Conservation (phyloP, 83 land plant species). For the Picea mariana region DNA sequence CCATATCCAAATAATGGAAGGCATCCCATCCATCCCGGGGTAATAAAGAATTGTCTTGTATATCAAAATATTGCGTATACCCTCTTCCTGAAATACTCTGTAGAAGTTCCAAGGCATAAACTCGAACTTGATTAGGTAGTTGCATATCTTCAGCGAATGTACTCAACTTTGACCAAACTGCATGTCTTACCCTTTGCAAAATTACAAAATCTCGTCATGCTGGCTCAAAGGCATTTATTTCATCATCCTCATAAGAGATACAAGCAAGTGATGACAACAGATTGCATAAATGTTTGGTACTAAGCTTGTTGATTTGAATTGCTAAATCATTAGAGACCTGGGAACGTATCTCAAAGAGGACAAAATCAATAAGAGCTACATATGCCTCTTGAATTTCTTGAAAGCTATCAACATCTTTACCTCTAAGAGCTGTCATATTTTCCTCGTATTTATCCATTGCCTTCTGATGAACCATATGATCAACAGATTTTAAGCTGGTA, state of each 20-base stretch:
- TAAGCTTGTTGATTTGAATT: neutral
- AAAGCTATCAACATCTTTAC: neutral
- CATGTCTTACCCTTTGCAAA: slow-evolving; percentile 37
- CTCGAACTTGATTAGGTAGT: slow-evolving; percentile 38
- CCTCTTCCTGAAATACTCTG: slow-evolving; percentile 46
- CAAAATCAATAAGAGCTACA: slow-evolving; percentile 23
- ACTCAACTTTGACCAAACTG: slow-evolving; percentile 49
- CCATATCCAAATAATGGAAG: slow-evolving; percentile 7
- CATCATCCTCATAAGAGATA: slow-evolving; percentile 23
- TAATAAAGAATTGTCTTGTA: slow-evolving; percentile 21
- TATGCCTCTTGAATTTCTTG: slow-evolving; percentile 39
- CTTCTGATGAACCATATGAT: neutral
- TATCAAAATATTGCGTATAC: slow-evolving; percentile 17
- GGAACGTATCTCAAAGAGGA: slow-evolving; percentile 24
- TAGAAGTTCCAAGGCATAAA: slow-evolving; percentile 54
- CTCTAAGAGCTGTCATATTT: neutral
- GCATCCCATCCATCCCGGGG: slow-evolving; percentile 71
- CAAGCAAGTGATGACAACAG: slow-evolving; percentile 48
- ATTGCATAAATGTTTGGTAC: slow-evolving; percentile 21
- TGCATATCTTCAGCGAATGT: slow-evolving; percentile 50
- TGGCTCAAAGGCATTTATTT: neutral
- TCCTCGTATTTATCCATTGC: neutral
- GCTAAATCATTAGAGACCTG: neutral
- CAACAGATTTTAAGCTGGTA: neutral
- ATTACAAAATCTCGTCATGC: neutral